Conservation (phyloP, 129 eudicot genomes). For the Tanacetum coccineum region DNA sequence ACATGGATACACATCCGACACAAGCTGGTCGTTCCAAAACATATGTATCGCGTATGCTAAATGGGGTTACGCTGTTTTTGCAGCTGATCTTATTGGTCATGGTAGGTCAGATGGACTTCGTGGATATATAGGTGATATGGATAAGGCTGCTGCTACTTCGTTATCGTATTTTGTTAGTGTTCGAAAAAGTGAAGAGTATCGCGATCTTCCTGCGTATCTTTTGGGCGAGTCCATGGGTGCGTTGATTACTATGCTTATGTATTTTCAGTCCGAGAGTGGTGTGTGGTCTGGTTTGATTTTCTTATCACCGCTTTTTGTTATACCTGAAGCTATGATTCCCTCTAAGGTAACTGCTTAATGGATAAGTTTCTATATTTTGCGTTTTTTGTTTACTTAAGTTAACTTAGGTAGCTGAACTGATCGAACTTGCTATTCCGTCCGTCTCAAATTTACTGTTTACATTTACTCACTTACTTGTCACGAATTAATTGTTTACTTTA, state of each 20-base stretch:
- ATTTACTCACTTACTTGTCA: too few species aligned
- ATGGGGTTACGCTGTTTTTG: constrained; percentile 83
- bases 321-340: constrained; percentile 63
- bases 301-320: constrained; percentile 61
- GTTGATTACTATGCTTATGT: constrained; percentile 57
- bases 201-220: constrained; percentile 56
- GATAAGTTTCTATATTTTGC: not conserved
- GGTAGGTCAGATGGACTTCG: constrained; percentile 74
- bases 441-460: too few species aligned
- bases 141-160: constrained; percentile 54
- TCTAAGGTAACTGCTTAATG: constrained; percentile 46
- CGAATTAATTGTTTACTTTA: too few species aligned
- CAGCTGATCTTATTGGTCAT: constrained; percentile 77
- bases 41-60: constrained; percentile 67
- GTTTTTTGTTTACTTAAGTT: not conserved
- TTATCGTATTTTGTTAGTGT: constrained; percentile 49
- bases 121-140: constrained; percentile 61
- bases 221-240: constrained; percentile 81
- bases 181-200: constrained; percentile 50
- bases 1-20: constrained; percentile 77
- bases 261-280: constrained; percentile 60
- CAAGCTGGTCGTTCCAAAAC: constrained; percentile 70
- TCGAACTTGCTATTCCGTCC: too few species aligned
- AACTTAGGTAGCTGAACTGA: not conserved
- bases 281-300: constrained; percentile 69